These are phyloP conservation scores for Chytriomyces confervae DNA, from an alignment of 192 early-diverging fungal genomes.

Conservation along the genomic window DNA sequence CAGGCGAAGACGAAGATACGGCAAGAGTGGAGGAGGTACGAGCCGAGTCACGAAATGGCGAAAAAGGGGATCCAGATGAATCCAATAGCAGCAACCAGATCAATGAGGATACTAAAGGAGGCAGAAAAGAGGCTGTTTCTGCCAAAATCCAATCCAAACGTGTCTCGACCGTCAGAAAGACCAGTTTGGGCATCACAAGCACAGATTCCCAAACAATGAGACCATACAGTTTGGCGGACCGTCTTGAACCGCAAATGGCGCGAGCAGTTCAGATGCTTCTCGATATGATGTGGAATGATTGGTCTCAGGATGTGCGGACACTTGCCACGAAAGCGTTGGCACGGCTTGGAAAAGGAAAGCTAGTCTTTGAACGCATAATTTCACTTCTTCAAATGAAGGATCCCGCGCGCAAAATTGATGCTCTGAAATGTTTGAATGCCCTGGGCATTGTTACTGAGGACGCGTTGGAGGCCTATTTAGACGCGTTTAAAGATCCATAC, in stretches of 20 bases:
- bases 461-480: slow-evolving; percentile 38
- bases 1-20: background rate
- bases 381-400: slow-evolving; percentile 40
- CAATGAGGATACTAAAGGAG: background rate
- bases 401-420: slow-evolving; percentile 52
- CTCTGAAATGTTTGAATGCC: slow-evolving; percentile 44
- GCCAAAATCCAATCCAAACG: background rate
- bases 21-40: background rate
- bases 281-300: slow-evolving; percentile 59
- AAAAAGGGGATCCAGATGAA: background rate
- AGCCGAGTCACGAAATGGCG: background rate
- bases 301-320: slow-evolving; percentile 49
- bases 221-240: background rate
- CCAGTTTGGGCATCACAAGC: background rate
- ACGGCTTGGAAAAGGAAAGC: slow-evolving; percentile 44
- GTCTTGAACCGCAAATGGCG: slow-evolving; percentile 20
- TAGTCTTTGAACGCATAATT: slow-evolving; percentile 53
- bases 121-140: background rate
- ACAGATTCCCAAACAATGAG: background rate
- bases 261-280: slow-evolving; percentile 49
- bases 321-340: slow-evolving; percentile 41
- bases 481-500: slow-evolving; percentile 52
- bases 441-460: slow-evolving; percentile 41
- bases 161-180: background rate
- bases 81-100: background rate